Evolutionary conservation across 2,329 filamentous ascomycete genomes (phyloP), one percentile per base, ranked within the genome.

Genomic region (Alternaria sp.): DNA sequence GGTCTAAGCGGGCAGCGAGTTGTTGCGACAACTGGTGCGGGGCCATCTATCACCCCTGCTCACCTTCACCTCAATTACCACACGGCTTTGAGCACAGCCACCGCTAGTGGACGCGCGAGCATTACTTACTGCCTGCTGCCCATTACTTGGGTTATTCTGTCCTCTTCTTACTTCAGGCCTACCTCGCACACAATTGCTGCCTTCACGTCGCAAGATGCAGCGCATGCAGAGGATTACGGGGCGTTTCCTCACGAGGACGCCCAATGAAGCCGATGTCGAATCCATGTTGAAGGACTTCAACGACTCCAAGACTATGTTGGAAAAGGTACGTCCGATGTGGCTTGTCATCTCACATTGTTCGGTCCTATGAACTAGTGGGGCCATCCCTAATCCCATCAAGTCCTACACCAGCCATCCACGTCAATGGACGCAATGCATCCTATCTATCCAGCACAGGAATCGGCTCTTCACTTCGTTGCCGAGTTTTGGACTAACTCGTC

Each of bases 261-360:
- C 90, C 58, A 90, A 95, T 78, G 90, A 92, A 75, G 89, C 89
- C 66, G 90, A 92, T 74, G 89, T 94, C 46, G 89, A 89, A 11
- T 85, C 90, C 45, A 83, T 95, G 55, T 81, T 96, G 58, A 89
- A 87, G 69, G 92, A 95, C 73, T 95, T 93, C 74, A 90, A 93
- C 69, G 89, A 94, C 78, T 90, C 90, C 27, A 91, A 95, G 77
- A 87, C 86, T 67, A 86, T 94, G 74, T 84, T 95, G 65, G 85
- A 86, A 66, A 89, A 88, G 84, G 92, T 93, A 82, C 59, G 81
- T 71, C 30, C 51, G 53, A 54, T 64, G 57, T 51, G 57, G 46
- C 30, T 58, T 59, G 55, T 52, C 36, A 57, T 49, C 16, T 51
- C 46, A 43, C 27, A 34, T 16, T 48, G 45, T 38, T 18, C 30